A percentile compares a stretch with the other conserved stretches of the same genome.
These are phyloP conservation scores for Neopestalotiopsis sp. DNA, from an alignment of 2,329 filamentous ascomycete genomes.

Conservation along the genomic window DNA sequence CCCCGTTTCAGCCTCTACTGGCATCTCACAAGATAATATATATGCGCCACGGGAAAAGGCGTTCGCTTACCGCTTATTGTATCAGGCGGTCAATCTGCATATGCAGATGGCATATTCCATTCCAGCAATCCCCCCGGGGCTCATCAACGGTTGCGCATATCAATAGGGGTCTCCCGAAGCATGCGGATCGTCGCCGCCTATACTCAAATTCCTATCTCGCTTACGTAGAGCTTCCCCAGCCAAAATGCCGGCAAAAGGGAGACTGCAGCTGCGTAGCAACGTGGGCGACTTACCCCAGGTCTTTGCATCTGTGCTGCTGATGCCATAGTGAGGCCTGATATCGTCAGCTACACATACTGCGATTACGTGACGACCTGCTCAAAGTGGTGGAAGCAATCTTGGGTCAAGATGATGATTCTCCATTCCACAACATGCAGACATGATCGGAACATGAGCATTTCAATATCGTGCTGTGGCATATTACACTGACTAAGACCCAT, in stretches of 20 bases:
- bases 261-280: not conserved
- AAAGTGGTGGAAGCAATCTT: too few species aligned
- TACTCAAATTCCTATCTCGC: not conserved
- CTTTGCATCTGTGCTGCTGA: too few species aligned
- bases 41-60: not conserved
- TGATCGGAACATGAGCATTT: too few species aligned
- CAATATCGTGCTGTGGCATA: too few species aligned
- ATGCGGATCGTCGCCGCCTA: not conserved
- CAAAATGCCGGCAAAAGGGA: slow-evolving; percentile 2
- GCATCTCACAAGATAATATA: not conserved
- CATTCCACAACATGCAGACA: too few species aligned
- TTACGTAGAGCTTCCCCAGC: not conserved
- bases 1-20: not conserved
- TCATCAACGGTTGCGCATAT: not conserved
- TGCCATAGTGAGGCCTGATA: too few species aligned
- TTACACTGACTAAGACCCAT: too few species aligned
- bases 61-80: not conserved
- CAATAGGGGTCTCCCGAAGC: not conserved
- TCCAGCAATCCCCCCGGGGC: too few species aligned
- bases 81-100: not conserved
- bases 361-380: too few species aligned
- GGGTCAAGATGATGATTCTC: too few species aligned
- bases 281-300: not conserved
- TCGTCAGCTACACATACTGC: too few species aligned
- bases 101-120: not conserved